These are phyloP conservation scores for Papiliotrema terrestris DNA, from an alignment of 1,284 basidiomycete genomes.

Conservation along the genomic window DNA sequence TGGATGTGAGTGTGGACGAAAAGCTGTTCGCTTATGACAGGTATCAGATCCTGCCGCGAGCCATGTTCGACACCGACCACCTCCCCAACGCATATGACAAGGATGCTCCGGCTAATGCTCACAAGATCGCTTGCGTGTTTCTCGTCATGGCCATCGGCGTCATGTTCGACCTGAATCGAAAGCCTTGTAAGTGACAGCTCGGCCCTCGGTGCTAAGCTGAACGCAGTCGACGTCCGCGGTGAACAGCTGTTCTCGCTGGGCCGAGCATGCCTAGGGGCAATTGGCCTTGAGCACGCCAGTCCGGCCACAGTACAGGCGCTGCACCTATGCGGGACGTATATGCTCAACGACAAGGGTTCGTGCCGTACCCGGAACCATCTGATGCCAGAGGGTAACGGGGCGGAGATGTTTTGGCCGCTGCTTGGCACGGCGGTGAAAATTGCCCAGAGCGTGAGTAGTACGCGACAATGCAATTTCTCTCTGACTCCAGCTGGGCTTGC, in stretches of 20 bases:
- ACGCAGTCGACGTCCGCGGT: conserved; percentile 34
- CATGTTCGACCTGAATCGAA: conserved; percentile 43
- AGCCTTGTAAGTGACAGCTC: conserved; percentile 31
- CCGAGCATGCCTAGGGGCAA: conserved; percentile 37
- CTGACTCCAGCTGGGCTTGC: conserved; percentile 40
- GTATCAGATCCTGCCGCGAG: conserved; percentile 38
- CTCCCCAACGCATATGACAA: conserved; percentile 41
- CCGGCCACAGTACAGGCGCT: conserved; percentile 46
- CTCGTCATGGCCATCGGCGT: conserved; percentile 47
- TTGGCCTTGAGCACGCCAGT: conserved; percentile 39
- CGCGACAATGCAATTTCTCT: neutral
- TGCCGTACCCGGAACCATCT: neutral
- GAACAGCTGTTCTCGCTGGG: conserved; percentile 41
- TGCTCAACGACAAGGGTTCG: conserved; percentile 43
- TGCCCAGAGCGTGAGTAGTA: conserved; percentile 33
- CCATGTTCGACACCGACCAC: conserved; percentile 44
- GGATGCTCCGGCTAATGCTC: conserved; percentile 29
- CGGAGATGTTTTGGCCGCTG: conserved; percentile 48
- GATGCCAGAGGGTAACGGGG: conserved; percentile 35
- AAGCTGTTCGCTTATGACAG: conserved; percentile 8
- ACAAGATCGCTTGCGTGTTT: conserved; percentile 48
- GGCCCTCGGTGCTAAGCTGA: conserved; percentile 1
- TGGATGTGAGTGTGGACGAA: conserved; percentile 39
- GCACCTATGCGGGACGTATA: conserved; percentile 43
- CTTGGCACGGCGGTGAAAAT: conserved; percentile 42